Evolutionary conservation across 495 filamentous ascomycete species (phyloP), one percentile per base, ranked within the genome.

Genomic region (Clavariopsis aquatica): DNA sequence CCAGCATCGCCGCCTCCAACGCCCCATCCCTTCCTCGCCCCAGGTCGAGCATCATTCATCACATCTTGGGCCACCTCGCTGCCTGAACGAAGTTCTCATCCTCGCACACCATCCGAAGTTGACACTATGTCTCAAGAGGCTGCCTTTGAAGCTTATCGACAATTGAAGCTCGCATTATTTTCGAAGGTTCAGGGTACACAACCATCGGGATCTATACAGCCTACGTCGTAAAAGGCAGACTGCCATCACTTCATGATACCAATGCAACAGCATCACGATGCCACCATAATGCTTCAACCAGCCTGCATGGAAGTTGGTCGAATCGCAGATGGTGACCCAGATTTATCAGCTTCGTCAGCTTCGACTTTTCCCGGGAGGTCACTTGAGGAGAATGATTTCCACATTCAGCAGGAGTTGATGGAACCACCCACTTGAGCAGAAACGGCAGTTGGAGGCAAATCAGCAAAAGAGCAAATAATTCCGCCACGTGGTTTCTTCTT

Each of bases 91-190:
- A 29, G 26, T 19, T 55, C 57, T 2, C 55, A 22, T 7, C 27
- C 62, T 36, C 47, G 26, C 13, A 20, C 53, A n/a, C 10, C 47
- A 5, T 46, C 63, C 1, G 49, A 59, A 19, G 38, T 17, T 17
- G 63, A 66, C 5, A 24, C 6, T 10, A 53, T 51, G 19, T 60
- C 63, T 15, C 47, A 57, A 49, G 63, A 60, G 23, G 49, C 64
- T 15, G 60, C 69, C 9, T 61, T 71, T 23, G 58, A 71, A 49
- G 69, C 69, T 6, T 71, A 71, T 47, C 49, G 41, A 46, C 27
- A 46, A 26, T 57, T 71, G 22, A 71, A 68, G 38, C 36, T 68
- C 7, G 60, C 65, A 15, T 31, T 71, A 12, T 70, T 70, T 45
- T 66, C 52, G 29, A 66, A 52, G 38, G 36, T 43, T 20, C 49